Base-by-base conservation (phyloP, 2,329 filamentous ascomycete species). In the Neonectria faginata region DNA sequence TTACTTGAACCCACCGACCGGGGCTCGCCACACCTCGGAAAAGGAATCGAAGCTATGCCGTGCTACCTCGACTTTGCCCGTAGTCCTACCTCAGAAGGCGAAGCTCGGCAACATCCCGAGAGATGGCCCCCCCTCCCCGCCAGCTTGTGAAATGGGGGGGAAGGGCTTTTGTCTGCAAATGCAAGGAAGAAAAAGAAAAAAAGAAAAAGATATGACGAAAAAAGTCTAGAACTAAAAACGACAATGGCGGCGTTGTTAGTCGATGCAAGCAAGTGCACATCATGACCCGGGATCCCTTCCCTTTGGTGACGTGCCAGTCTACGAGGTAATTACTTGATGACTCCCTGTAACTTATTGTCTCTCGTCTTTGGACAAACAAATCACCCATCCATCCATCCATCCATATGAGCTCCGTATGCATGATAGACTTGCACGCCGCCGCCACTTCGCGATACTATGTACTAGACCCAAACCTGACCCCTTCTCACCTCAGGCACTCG, bases 341-440 rank as follows among this genome's bases (percentile, higher is more conserved):
- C 31, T 33, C 31, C 31, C 63, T 62, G 61, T 67, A 59, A 29
- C 4, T 29, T 62, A 55, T 57, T 41, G 42, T 57, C 65, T 57
- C 51, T 41, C 45, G 33, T 45, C 57, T 57, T 51, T 50, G 16
- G 36, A 39, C 36, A 39, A 39, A 39, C 14, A 39, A 39, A n/a
- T 31, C 42, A 41, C 50, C 41, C 29, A 52, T 65, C 39, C 27
- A 33, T 41, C 36, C 48, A 42, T 54, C 41, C 57, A 11, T 57
- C 41, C n/a, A 7, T 50, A 5, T 33, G n/a, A 33, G n/a, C 48
- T 51, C 48, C 8, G 33, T 57, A 71, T 72, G 64, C 66, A 70
- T 63, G 67, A 69, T 68, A 72, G 68, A 72, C 64, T 60, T 60
- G 66, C 66, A 48, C 60, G 52, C 66, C 65, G 33, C 64, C 57